phyloP scores from a whole-genome alignment of 257 asterid genomes.

The Solanum appendiculatum region DNA sequence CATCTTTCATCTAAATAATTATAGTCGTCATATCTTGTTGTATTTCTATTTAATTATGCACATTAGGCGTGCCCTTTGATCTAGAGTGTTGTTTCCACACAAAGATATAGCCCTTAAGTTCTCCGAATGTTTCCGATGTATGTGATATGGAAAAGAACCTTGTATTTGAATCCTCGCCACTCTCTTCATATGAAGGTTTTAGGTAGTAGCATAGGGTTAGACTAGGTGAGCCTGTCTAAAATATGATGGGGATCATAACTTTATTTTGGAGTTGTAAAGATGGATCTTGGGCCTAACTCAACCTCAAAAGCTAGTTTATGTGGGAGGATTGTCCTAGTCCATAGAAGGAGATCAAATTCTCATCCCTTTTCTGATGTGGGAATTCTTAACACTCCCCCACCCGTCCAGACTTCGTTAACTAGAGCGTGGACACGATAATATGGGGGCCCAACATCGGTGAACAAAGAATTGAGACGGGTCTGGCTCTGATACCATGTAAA shows the following conservation, averaged over 20 bases:
- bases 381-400: too few relatives aligned
- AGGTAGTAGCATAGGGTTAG: background rate
- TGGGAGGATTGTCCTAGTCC: too few relatives aligned
- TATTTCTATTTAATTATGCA: background rate
- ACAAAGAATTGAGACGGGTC: too few relatives aligned
- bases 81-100: background rate
- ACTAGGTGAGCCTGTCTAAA: background rate
- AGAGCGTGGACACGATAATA: too few relatives aligned
- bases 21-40: background rate
- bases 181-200: background rate
- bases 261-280: too few relatives aligned
- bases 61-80: background rate
- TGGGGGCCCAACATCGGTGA: too few relatives aligned
- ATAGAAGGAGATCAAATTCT: too few relatives aligned
- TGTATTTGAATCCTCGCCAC: background rate
- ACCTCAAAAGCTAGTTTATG: too few relatives aligned
- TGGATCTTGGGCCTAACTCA: too few relatives aligned
- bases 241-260: background rate
- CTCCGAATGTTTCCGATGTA: background rate
- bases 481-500: too few relatives aligned
- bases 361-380: too few relatives aligned
- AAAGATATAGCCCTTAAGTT: background rate
- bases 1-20: background rate
- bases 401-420: too few relatives aligned
- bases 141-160: background rate